phyloP scores from a whole-genome alignment of 108 stramenopile species.

The Nitzschia palea region DNA sequence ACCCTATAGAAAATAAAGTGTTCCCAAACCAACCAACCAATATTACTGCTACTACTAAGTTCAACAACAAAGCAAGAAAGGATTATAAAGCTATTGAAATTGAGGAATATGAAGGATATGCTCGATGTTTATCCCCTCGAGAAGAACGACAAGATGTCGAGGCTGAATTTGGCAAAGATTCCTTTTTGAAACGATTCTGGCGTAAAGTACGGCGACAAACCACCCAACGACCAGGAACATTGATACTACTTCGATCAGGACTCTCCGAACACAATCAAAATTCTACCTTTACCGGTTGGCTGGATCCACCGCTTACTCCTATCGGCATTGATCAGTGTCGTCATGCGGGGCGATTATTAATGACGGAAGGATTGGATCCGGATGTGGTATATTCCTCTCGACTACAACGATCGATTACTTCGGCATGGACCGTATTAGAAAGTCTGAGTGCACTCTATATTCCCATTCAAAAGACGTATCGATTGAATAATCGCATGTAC shows the following conservation, averaged over 20 bases:
- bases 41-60: no score
- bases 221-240: slow-evolving; percentile 35
- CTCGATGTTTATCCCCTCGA: background rate
- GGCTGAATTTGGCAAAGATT: background rate
- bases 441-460: slow-evolving; percentile 54
- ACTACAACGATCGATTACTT: slow-evolving; percentile 73
- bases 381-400: slow-evolving; percentile 78
- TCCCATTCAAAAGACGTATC: slow-evolving; percentile 52
- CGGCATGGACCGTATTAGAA: slow-evolving; percentile 59
- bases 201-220: background rate
- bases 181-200: background rate
- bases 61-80: no score
- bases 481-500: slow-evolving; percentile 82
- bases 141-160: background rate
- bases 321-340: slow-evolving; percentile 44
- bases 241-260: slow-evolving; percentile 58
- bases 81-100: no score
- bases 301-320: slow-evolving; percentile 52
- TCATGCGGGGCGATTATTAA: slow-evolving; percentile 53
- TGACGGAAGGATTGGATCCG: slow-evolving; percentile 58
- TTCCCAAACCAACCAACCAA: no score
- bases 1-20: no score
- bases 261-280: slow-evolving; percentile 50
- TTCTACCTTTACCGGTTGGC: slow-evolving; percentile 66
- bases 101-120: slow-evolving; percentile 17